These are phyloP conservation scores for Exophiala viscosa DNA, from an alignment of 2,329 filamentous ascomycete genomes.

Conservation along the genomic window DNA sequence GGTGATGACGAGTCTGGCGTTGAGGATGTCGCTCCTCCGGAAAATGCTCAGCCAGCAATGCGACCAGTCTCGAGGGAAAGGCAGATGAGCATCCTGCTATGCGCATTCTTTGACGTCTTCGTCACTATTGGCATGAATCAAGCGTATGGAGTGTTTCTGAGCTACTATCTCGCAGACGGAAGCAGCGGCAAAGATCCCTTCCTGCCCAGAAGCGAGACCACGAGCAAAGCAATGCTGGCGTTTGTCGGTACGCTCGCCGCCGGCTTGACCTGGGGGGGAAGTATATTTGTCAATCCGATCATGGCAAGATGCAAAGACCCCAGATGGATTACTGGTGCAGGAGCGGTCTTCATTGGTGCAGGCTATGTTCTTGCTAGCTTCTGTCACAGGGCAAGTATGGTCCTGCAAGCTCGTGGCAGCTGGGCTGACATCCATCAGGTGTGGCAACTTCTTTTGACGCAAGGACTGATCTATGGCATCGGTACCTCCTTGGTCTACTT, in stretches of 20 bases:
- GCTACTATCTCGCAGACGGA: conserved; percentile 41
- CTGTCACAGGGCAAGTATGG: conserved; percentile 26
- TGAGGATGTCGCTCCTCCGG: conserved; percentile 13
- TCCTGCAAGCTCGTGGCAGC: background rate
- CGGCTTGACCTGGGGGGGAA: conserved; percentile 50
- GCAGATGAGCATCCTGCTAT: conserved; percentile 43
- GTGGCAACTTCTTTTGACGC: conserved; percentile 60
- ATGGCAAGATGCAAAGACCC: conserved; percentile 43
- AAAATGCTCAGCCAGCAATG: conserved; percentile 27
- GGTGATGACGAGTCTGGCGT: conserved; percentile 10
- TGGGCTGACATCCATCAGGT: conserved; percentile 35
- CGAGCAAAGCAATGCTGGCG: conserved; percentile 44
- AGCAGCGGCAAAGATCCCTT: conserved; percentile 39
- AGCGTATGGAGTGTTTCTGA: conserved; percentile 49
- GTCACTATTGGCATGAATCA: conserved; percentile 51
- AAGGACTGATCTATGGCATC: conserved; percentile 59
- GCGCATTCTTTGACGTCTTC: conserved; percentile 44
- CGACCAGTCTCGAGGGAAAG: conserved; percentile 39
- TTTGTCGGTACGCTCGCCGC: conserved; percentile 50
- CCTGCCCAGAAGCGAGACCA: conserved; percentile 34
- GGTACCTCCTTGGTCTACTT: conserved; percentile 62
- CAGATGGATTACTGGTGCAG: conserved; percentile 40
- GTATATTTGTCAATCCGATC: conserved; percentile 48
- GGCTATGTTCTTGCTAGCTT: conserved; percentile 45
- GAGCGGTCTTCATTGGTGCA: conserved; percentile 41